Evolutionary conservation across 2,329 filamentous ascomycete species (phyloP), one percentile per base, ranked within the genome.

Genomic region (Coleophoma crateriformis): DNA sequence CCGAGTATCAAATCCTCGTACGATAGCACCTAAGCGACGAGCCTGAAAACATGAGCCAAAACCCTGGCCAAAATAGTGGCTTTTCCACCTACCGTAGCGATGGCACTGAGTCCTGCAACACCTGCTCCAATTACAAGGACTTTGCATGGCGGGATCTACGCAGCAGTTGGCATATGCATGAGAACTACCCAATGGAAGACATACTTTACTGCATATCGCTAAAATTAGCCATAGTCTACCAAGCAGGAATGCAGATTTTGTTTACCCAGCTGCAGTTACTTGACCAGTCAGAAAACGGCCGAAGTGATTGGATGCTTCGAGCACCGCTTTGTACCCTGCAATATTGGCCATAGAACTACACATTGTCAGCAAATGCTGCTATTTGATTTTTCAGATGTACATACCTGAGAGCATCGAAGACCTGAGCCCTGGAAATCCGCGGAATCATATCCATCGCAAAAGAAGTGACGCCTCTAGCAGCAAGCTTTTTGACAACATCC

Each of bases 391-490:
- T 38, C 17, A 17, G 8, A n/a, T 2, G 6, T 15, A 52, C 58
- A 40, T 54, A 63, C 60, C 61, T 80, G 49, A 95, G 75, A 1
- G 89, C 90, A 68, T 95, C 90, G 60, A 95, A 95, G 0, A 88
- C 84, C 65, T 95, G 90, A 1, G 90, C 90, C 43, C 90, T 81
- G 1, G 90, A 95, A 59, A 95, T 95, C 38, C 90, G 83, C 14
- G 90, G 90, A 47, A 96, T 86, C 82, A 91, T 86, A 64, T 96
- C 90, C 90, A 96, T 95, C 19, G 90, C 89, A 64, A 96, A 94
- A 14, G 81, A 73, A 1, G 88, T 95, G 2, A 85, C 82, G 27
- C 85, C 85, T 45, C 81, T 81, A 35, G 76, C 74, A 22, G 88
- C 84, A 52, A 95, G 78, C 51, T 81, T 83, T 52, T 90, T 79